Conservation (phyloP, 306 rosid species). For the Nissolia schottii region DNA sequence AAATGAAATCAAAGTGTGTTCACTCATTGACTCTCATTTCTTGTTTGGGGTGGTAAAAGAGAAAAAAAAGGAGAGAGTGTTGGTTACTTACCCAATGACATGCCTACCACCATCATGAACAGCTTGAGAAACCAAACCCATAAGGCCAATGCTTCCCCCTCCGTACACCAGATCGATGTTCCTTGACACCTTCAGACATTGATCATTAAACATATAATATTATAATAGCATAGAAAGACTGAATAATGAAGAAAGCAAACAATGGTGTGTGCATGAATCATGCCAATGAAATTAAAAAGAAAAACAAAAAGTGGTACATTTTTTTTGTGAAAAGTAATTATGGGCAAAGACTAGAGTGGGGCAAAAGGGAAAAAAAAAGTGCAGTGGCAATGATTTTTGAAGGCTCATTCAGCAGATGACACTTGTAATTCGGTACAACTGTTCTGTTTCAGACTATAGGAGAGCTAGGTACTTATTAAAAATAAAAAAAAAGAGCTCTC, state of each 20-base stretch:
- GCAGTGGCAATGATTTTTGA: slow-evolving; percentile 8
- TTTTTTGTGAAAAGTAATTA: background rate
- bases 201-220: slow-evolving; percentile 19
- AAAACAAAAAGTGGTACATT: slow-evolving; percentile 1
- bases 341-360: background rate
- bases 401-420: slow-evolving; percentile 4
- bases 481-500: slow-evolving; percentile 13
- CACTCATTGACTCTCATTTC: slow-evolving; percentile 32
- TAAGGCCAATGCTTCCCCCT: slow-evolving; percentile 98
- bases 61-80: background rate
- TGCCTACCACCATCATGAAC: slow-evolving; percentile 99
- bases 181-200: slow-evolving; percentile 79
- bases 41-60: slow-evolving; percentile 22
- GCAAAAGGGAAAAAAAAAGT: background rate
- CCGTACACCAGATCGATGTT: slow-evolving; percentile 98
- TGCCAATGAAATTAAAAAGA: background rate
- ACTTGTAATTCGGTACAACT: slow-evolving; percentile 3
- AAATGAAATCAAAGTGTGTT: too few species aligned
- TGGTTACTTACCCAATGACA: slow-evolving; percentile 79
- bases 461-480: too few species aligned
- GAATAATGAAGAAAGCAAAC: slow-evolving; percentile 14
- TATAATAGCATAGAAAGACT: slow-evolving; percentile 1
- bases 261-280: slow-evolving; percentile 1
- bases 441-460: background rate
- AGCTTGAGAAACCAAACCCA: slow-evolving; percentile 98